phyloP scores from a whole-genome alignment of 768 basidiomycete genomes.

The Termitomyces sp. region DNA sequence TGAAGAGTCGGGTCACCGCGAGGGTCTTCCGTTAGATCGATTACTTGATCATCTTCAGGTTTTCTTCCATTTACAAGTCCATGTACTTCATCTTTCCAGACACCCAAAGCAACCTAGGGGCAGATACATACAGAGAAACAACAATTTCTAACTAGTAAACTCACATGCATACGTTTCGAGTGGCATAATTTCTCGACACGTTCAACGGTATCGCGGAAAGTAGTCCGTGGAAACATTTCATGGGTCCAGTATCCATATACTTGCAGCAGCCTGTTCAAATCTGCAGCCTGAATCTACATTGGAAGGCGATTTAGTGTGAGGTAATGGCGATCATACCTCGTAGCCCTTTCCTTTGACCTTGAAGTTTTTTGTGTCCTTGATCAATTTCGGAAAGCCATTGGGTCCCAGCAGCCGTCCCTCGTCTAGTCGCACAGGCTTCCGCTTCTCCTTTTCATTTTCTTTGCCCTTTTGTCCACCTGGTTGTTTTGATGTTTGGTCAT shows the following conservation, averaged over 20 bases:
- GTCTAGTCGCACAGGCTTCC: conserved; percentile 59
- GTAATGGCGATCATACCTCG: conserved; percentile 51
- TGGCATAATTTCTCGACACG: conserved; percentile 88
- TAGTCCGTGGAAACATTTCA: conserved; percentile 82
- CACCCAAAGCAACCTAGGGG: conserved; percentile 58
- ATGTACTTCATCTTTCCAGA: conserved; percentile 70
- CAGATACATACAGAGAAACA: conserved; percentile 1
- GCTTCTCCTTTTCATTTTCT: conserved; percentile 36
- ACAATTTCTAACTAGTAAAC: neutral
- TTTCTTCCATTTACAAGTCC: conserved; percentile 20
- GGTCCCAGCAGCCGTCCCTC: conserved; percentile 68
- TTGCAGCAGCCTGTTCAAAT: conserved; percentile 75
- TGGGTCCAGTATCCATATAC: conserved; percentile 96
- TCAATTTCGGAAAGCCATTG: conserved; percentile 75
- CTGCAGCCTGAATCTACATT: conserved; percentile 49
- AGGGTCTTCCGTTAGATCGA: conserved; percentile 20
- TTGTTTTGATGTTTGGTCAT: conserved; percentile 19
- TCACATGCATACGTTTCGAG: conserved; percentile 79
- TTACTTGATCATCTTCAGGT: conserved; percentile 13
- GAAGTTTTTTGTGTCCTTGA: conserved; percentile 73
- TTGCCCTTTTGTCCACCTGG: conserved; percentile 18
- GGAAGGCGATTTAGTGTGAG: neutral
- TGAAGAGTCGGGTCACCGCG: conserved; percentile 15
- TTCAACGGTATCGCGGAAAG: conserved; percentile 81
- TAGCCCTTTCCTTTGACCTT: conserved; percentile 85